Conservation (phyloP, 371 early-diverging fungal genomes). For the Mucor circinelloides region DNA sequence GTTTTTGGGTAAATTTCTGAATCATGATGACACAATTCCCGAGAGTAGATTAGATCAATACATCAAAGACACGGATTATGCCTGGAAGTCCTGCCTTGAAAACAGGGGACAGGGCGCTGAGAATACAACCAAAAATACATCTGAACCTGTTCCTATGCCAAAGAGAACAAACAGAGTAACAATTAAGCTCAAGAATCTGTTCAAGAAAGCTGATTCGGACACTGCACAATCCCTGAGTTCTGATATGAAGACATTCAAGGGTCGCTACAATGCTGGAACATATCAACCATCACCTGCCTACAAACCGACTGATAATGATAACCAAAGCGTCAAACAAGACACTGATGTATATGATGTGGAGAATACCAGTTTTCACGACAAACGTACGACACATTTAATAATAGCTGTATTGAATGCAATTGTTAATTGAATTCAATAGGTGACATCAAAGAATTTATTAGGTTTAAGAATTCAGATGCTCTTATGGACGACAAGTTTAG, state of each 20-base stretch:
- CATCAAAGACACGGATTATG: not conserved
- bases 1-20: not conserved
- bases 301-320: not conserved
- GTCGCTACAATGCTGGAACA: not conserved
- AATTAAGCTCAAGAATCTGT: not conserved
- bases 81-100: not conserved
- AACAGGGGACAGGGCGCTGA: not conserved
- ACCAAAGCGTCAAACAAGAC: not conserved
- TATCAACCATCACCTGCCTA: not conserved
- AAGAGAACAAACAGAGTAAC: not conserved
- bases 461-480: not conserved
- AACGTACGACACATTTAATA: not conserved
- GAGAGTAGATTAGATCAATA: not conserved
- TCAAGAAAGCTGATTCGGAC: not conserved
- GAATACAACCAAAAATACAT: not conserved
- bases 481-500: not conserved
- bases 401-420: not conserved
- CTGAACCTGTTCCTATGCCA: not conserved
- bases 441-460: conserved; percentile 6
- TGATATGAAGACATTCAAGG: not conserved
- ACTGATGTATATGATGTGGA: not conserved
- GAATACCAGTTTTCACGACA: conserved; percentile 2
- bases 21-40: conserved; percentile 14
- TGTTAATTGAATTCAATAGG: not conserved
- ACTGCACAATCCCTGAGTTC: not conserved